Evolutionary conservation across 1,284 basidiomycete genomes (phyloP), one percentile per base, ranked within the genome.

Genomic region (Golubevia pallescens): DNA sequence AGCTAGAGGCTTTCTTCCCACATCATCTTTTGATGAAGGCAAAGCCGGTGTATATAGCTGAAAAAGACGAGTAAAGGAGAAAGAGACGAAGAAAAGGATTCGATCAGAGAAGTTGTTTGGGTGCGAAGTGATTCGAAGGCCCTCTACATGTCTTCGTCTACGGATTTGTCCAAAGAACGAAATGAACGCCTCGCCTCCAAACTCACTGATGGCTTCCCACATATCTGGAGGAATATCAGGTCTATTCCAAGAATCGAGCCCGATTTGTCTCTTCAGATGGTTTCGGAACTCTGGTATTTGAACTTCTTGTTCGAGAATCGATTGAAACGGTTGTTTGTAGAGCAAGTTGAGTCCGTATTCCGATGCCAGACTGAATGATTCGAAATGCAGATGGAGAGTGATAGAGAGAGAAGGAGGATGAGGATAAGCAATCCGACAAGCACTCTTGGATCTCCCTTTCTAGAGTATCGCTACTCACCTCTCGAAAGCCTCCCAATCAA

Each of bases 401-500:
- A 52, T 23, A 65, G 53, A 57, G 64, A 23, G n/a, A 38, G 24
- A 59, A 58, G 24, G 21, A 59, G 21, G n/a, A 32, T 8, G 19
- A 55, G 57, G 0, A 13, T 42, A 38, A 57, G 55, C 14, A 87
- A n/a, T n/a, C n/a, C n/a, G n/a, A n/a, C n/a, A n/a, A n/a, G n/a
- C n/a, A n/a, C n/a, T n/a, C n/a, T n/a, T n/a, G n/a, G n/a, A n/a
- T n/a, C n/a, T n/a, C n/a, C n/a, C n/a, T n/a, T n/a, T n/a, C n/a
- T n/a, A n/a, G n/a, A n/a, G n/a, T n/a, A n/a, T n/a, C n/a, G n/a
- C n/a, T n/a, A 82, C 92, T 76, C 75, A 96, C 94, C 90, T 87
- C 57, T 92, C 91, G 82, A 99, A 98, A 74, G 92, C 91, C 42
- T 94, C 91, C 95, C 96, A 99, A 64, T 91, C 89, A 7, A 99